Evolutionary conservation across 805 yeast genomes (phyloP), one percentile per base, ranked within the genome.

Genomic region (Zygotorulaspora danielsina): DNA sequence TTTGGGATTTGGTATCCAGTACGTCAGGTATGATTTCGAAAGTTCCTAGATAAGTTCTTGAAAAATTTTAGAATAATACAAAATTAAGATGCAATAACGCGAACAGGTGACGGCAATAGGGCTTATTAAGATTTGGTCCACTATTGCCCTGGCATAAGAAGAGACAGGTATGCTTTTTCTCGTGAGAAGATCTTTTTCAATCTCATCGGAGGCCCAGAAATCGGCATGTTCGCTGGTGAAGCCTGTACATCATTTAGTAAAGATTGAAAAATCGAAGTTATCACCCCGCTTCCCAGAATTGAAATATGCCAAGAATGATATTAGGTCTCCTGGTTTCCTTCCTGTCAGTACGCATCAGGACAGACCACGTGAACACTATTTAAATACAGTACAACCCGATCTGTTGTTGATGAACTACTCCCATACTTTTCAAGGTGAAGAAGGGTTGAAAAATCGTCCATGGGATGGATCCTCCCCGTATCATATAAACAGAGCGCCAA

Each of bases 381-480:
- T 70, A 37, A 81, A 82, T 62, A 84, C 88, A 0, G 58, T 94
- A 36, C 75, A 78, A 53, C 68, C 87, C 1, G 97, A 93, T 56
- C 60, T 93, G 51, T 64, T 93, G 51, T 75, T 93, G 49, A 81
- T 84, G 53, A 76, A 77, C 50, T 88, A 86, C 59, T 71, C 71
- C 35, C 96, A 93, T 63, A 77, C 69, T 16, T 78, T 77, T 37
- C 59, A 72, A 16, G 66, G 61, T 36, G 51, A 59, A 21, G 61
- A 56, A 27, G 97, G 97, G 41, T 70, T 74, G 42, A 86, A 84
- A 65, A 73, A 73, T 51, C 76, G 96, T 67, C 71, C 75, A 42
- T 88, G 98, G 95, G 88, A 84, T 50, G 84, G 84, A 38, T 67
- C 82, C 16, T 81, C 95, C 20, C 96, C 96, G 33, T 93, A 84